These are phyloP conservation scores for Alternaria gansuensis DNA, from an alignment of 2,329 filamentous ascomycete genomes.

Conservation along the genomic window DNA sequence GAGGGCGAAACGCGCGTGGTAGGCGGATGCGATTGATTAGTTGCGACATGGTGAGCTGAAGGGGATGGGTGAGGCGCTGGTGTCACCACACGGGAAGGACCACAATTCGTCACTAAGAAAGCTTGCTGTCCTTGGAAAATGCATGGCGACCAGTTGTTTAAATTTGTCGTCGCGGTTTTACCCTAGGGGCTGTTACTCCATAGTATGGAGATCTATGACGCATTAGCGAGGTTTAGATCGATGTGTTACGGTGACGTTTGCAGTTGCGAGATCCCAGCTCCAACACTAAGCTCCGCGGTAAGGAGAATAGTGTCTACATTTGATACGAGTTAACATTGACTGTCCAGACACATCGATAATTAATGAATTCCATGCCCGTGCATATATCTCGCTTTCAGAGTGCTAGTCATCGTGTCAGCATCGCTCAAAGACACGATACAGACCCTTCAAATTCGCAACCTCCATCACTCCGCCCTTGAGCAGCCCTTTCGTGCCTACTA, in stretches of 20 bases:
- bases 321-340: conserved; percentile 1
- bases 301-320: conserved; percentile 1
- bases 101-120: conserved; percentile 6
- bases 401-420: conserved; percentile 64
- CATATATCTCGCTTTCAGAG: conserved; percentile 1
- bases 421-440: conserved; percentile 94
- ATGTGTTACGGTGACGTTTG: conserved; percentile 18
- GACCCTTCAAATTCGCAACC: conserved; percentile 87
- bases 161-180: conserved; percentile 11
- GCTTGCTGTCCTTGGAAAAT: conserved; percentile 11
- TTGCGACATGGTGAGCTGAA: background rate
- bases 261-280: conserved; percentile 6
- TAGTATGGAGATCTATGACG: conserved; percentile 22
- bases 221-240: conserved; percentile 9
- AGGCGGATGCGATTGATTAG: conserved; percentile 17
- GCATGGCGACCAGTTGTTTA: conserved; percentile 16
- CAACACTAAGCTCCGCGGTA: conserved; percentile 5
- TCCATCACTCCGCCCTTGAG: conserved; percentile 78
- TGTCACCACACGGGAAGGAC: background rate
- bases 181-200: background rate
- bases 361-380: background rate
- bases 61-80: background rate
- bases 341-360: conserved; percentile 1
- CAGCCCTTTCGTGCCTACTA: conserved; percentile 82
- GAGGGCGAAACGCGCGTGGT: conserved; percentile 23